phyloP scores from a whole-genome alignment of 75 land plant species.

The Cunninghamia lanceolata region DNA sequence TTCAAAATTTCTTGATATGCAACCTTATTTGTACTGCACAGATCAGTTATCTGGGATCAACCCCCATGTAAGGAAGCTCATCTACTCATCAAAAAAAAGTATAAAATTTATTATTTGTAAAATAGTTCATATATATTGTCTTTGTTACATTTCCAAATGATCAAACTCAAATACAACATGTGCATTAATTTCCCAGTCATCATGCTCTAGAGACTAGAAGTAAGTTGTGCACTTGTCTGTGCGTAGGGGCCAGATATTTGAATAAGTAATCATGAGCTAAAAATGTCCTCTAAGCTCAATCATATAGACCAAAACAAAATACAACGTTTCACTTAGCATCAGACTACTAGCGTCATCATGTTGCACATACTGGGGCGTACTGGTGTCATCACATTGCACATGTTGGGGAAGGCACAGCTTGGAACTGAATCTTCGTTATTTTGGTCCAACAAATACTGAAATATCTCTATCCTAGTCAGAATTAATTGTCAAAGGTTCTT shows the following conservation, averaged over 20 bases:
- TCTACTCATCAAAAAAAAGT: background rate
- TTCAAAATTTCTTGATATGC: background rate
- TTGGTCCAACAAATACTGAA: background rate
- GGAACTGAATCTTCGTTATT: background rate
- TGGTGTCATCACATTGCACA: background rate
- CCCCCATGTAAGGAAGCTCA: background rate
- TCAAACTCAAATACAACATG: background rate
- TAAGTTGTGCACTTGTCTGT: background rate
- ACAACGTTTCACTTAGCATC: background rate
- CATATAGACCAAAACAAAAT: background rate
- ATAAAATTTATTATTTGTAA: background rate
- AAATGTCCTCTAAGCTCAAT: background rate
- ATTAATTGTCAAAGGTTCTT: background rate
- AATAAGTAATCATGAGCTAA: background rate
- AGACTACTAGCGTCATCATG: background rate
- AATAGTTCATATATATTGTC: background rate
- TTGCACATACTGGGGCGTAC: background rate
- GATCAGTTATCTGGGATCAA: background rate
- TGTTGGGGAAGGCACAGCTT: background rate
- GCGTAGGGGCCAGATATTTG: background rate
- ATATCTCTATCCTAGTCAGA: background rate
- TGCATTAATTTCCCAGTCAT: background rate
- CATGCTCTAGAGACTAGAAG: background rate
- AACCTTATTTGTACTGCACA: background rate
- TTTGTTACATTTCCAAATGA: background rate